Evolutionary conservation across 345 rosid species (phyloP), one percentile per base, ranked within the genome.

Genomic region (Hibiscus mutabilis): DNA sequence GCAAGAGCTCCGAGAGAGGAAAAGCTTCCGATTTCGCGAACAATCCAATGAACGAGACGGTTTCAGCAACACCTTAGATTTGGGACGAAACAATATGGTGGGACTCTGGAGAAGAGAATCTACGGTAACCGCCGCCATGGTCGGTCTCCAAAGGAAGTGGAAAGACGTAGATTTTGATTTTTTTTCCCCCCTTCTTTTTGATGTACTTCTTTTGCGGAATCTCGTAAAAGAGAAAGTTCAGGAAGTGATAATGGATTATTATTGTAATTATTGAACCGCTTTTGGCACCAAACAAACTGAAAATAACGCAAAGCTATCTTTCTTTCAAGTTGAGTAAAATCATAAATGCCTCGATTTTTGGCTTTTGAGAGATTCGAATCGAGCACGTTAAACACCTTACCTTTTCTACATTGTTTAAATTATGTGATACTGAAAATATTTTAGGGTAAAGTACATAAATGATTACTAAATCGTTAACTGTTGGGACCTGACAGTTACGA

Each of bases 41-140:
- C 69, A 60, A 72, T n/a, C 37, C 14, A 61, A 61, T 3, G 75
- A 61, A 8, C 21, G 52, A 72, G 68, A 21, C 47, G 66, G 55
- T 52, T 58, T 59, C 3, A 59, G 56, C 56, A 59, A n/a, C 66
- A 58, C 52, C 42, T 59, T 59, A 31, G 42, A 15, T 16, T 46
- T 44, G n/a, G 66, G 74, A 9, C 66, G 56, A 44, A 47, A 59
- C 2, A 10, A 29, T 8, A 70, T 18, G 25, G 18, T 6, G 5
- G 66, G 74, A 2, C 59, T 71, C 31, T 42, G 74, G 14, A 71
- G 56, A 59, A 71, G 58, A 71, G 66, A 60, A 59, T 71, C 74
- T 0, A 71, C 11, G 57, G 74, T 19, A 44, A 71, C 65, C 12
- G 74, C 49, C 6, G 74, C 56, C 74, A 71, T 71, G 66, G 44